Base-by-base conservation (phyloP, 78 protist species). In the Diacronema lutheri region DNA sequence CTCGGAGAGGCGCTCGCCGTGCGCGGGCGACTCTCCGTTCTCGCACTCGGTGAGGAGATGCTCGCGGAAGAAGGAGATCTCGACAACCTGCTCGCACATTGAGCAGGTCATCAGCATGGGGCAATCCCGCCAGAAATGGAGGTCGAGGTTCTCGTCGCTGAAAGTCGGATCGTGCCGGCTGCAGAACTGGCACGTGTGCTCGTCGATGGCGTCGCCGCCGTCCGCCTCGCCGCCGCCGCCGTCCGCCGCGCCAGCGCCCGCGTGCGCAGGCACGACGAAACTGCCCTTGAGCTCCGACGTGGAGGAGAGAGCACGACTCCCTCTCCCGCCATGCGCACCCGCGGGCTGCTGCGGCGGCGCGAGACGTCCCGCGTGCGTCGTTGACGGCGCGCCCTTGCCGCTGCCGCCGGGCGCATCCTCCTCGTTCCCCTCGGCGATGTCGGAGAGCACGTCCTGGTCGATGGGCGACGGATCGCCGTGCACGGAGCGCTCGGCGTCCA, bases 101-200 rank as follows among this genome's bases (percentile, higher is more conserved):
- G 13, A n/a, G 74, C 92, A 89, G 33, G 41, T 37, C 46, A 33
- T 66, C 23, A 89, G 89, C 86, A 89, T 65, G 16, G 88, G 92
- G 57, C 92, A 89, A 0, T 44, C 25, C 41, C 68, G 26, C 82
- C 82, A 73, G 60, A 69, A 89, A 73, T 89, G 92, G 19, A 62
- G 19, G 46, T 89, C 86, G 20, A 89, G 73, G 46, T 1, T 35
- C 19, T 79, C 80, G 38, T 58, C 78, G 40, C 0, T 41, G 56
- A 72, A 89, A 25, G 41, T 3, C 23, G 33, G 40, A 44, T 84
- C 65, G 58, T 72, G 57, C 77, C 40, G 31, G 19, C 73, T 74
- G 60, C 91, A 88, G 73, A 88, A 88, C n/a, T 79, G 87, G 69
- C 92, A 84, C 19, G 78, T 78, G 66, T 55, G 55, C 57, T n/a